Base-by-base conservation (phyloP, 2,329 filamentous ascomycete species). In the Trematosphaeria pertusa region DNA sequence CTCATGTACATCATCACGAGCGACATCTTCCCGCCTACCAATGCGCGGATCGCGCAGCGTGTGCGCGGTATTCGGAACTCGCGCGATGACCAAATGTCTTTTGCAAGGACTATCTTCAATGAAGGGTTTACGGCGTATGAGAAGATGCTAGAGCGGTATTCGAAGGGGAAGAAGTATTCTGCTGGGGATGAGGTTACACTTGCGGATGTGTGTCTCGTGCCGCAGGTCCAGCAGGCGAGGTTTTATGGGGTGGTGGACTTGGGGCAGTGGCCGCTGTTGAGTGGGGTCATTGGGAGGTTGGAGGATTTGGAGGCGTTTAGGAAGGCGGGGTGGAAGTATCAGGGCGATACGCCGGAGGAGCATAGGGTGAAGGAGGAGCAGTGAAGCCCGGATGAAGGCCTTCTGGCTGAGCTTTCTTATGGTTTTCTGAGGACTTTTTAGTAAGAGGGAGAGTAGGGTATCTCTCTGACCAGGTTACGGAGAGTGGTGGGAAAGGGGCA, bases 21-120 rank as follows among this genome's bases (percentile, higher is more conserved):
- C 20, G 85, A 87, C 51, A 74, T 80, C 4, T 84, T 87, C 64
- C 84, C 85, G 5, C 75, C 83, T 1, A 85, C 83, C 1, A 86
- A 86, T 55, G 63, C 82, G 14, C 73, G 76, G 7, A 77, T 84
- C 28, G 72, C 83, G 54, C 75, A 77, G 36, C 73, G 75, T 0
- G 72, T 86, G 2, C 0, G 77, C 75, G 0, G 71, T 67, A 1
- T 75, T 73, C 31, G 75, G 78, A 43, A 38, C 4, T 40, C 44
- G 35, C 28, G 39, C 8, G 50, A 53, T 5, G 50, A 50, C n/a
- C 32, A 46, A 3, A 7, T 15, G 6, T 32, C 39, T 4, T 47
- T 52, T 12, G 40, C 42, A 2, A 30, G 15, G 2, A 18, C 15
- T 42, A 66, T 83, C 5, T 81, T 82, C 65, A 64, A 67, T 1